These are phyloP conservation scores for Pleurozium schreberi DNA, from an alignment of 225 moss, liverwort and hornwort species.

Conservation along the genomic window DNA sequence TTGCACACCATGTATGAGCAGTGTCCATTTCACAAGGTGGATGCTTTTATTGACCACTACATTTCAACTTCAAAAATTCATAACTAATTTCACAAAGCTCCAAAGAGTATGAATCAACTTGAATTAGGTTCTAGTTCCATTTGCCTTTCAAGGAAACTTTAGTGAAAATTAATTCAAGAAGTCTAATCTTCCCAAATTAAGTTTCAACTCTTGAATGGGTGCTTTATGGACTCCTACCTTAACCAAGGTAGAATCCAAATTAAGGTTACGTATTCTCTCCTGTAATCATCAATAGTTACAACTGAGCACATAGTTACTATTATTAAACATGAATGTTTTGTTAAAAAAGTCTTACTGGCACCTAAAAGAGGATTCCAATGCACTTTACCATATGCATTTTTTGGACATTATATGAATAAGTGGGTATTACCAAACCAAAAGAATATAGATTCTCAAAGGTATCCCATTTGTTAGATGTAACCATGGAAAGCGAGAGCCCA, in stretches of 20 bases:
- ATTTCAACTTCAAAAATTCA: not conserved
- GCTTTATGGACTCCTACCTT: not conserved
- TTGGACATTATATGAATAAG: not conserved
- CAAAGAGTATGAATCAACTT: not conserved
- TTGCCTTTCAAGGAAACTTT: not conserved
- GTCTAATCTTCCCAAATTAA: not conserved
- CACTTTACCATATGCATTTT: not conserved
- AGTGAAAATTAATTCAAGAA: not conserved
- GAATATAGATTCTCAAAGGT: too few species aligned
- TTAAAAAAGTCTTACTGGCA: not conserved
- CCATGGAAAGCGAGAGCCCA: too few species aligned
- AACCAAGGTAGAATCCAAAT: not conserved
- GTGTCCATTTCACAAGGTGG: not conserved
- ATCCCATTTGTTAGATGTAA: too few species aligned
- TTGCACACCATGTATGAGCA: too few species aligned
- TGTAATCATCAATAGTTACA: not conserved
- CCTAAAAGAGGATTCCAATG: rapidly evolving
- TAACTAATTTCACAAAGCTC: not conserved
- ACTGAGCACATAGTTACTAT: not conserved
- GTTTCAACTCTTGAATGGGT: not conserved
- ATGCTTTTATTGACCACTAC: too few species aligned
- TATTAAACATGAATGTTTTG: not conserved
- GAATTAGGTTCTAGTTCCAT: not conserved
- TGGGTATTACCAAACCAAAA: not conserved
- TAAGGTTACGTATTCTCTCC: not conserved